Base-by-base conservation (phyloP, 768 basidiomycete species). In the Mycena olivaceomarginata region DNA sequence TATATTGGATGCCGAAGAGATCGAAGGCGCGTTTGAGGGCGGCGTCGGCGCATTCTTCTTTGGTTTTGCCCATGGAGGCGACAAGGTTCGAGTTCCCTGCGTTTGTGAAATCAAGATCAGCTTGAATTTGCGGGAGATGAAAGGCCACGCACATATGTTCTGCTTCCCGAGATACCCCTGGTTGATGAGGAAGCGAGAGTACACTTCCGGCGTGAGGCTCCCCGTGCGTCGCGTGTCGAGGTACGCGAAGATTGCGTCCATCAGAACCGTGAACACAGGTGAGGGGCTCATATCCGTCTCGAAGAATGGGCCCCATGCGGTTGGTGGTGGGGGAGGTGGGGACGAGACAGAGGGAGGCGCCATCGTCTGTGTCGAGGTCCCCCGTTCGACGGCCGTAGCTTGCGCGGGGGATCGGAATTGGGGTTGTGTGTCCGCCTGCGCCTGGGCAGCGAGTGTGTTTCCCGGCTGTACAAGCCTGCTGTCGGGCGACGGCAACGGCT, bases 231-330 rank as follows among this genome's bases (percentile, higher is more conserved):
- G 16, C 2, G 64, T 67, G 64, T 80, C 80, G 53, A 80, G 77
- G 65, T 80, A 73, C 20, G 67, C 48, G 75, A 80, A 80, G 25
- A 80, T 76, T 2, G 72, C 74, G 37, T 79, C 56, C 18, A 76
- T 20, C 1, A 79, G 20, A 5, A 25, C n/a, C 1, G 16, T 31
- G 31, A 76, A 72, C n/a, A 70, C 37, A 3, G 74, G 74, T 9
- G 64, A 70, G 1, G 70, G 51, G 7, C 45, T 65, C 75, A 76
- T 68, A 37, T 79, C 77, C 2, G 31, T n/a, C 4, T 25, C 3
- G 70, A 79, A 79, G 43, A 79, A 76, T 2, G 59, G 70, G 5
- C 75, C 75, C 77, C 77, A 79, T 7, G 39, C 77, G 51, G 3
- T 57, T 0, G 56, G 56, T 57, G 56, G 22, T 31, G 56, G 56